phyloP scores from a whole-genome alignment of 768 basidiomycete species.

The Solioccasus polychromus region DNA sequence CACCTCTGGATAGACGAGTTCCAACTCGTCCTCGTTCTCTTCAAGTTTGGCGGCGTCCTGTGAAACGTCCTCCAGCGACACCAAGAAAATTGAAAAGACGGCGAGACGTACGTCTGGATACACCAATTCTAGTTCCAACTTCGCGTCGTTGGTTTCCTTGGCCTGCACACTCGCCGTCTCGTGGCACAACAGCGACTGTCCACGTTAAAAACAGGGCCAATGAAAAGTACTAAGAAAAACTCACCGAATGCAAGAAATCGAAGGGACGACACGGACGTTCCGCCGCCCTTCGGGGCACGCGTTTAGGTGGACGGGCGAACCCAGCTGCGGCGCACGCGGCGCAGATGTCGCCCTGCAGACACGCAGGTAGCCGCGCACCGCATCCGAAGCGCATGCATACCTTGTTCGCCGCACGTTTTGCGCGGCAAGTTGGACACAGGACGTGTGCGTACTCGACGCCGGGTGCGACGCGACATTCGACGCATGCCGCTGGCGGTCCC shows the following conservation, averaged over 20 bases:
- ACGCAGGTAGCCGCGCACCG: conserved; percentile 3
- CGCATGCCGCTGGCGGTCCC: too few species aligned
- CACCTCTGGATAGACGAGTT: conserved; percentile 22
- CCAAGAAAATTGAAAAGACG: too few species aligned
- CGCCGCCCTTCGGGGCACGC: neutral
- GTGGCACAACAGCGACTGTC: conserved; percentile 2
- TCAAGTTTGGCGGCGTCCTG: too few species aligned
- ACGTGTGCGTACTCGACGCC: conserved; percentile 1
- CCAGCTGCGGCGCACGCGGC: conserved; percentile 11
- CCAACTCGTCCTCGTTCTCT: conserved; percentile 9
- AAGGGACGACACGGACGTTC: neutral
- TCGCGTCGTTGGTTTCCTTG: too few species aligned
- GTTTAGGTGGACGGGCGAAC: conserved; percentile 1
- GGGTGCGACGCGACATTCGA: conserved; percentile 1
- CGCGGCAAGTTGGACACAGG: conserved; percentile 15
- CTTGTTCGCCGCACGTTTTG: too few species aligned
- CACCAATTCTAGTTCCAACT: too few species aligned
- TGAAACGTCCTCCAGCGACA: too few species aligned
- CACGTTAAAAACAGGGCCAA: too few species aligned
- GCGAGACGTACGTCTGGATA: conserved; percentile 30
- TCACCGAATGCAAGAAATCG: too few species aligned
- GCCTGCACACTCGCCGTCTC: too few species aligned
- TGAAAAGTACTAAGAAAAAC: too few species aligned
- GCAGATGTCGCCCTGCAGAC: conserved; percentile 8
- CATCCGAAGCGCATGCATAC: conserved; percentile 23